A percentile compares a stretch with the other conserved stretches of the same genome.
phyloP scores from a whole-genome alignment of 164 flowering plant species.

The Tinospora cordifolia region DNA sequence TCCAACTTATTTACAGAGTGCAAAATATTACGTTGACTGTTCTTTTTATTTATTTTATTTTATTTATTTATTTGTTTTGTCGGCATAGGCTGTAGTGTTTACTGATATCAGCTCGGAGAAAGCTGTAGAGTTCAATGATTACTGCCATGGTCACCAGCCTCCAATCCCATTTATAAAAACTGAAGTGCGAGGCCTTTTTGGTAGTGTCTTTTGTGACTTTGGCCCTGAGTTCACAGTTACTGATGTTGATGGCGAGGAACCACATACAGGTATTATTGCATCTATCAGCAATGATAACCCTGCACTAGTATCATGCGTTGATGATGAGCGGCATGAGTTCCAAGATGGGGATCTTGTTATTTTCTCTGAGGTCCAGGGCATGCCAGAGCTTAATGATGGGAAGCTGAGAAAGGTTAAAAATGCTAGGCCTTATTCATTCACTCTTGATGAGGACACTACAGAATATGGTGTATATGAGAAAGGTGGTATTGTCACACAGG shows the following conservation, averaged over 20 bases:
- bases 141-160: constrained; percentile 64
- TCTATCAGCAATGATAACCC: constrained; percentile 77
- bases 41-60: too few species aligned
- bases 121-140: constrained; percentile 65
- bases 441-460: constrained; percentile 75
- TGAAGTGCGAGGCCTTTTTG: constrained; percentile 77
- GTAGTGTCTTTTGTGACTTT: constrained; percentile 72
- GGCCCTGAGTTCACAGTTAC: constrained; percentile 67
- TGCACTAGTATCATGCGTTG: constrained; percentile 67
- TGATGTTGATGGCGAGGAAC: constrained; percentile 83
- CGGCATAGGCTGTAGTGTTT: constrained; percentile 69
- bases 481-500: constrained; percentile 91
- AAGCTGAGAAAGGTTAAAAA: constrained; percentile 59
- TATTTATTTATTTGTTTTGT: too few species aligned
- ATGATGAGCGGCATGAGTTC: constrained; percentile 81
- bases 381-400: constrained; percentile 75
- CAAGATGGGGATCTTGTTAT: constrained; percentile 86
- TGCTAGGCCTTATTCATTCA: constrained; percentile 71
- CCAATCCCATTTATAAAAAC: constrained; percentile 70
- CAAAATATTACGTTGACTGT: background rate
- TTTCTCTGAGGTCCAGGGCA: constrained; percentile 78
- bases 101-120: constrained; percentile 55
- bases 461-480: constrained; percentile 46
- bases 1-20: background rate
- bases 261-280: constrained; percentile 77